These are phyloP conservation scores for Suillus variegatus DNA, from an alignment of 768 basidiomycete genomes.

Conservation along the genomic window DNA sequence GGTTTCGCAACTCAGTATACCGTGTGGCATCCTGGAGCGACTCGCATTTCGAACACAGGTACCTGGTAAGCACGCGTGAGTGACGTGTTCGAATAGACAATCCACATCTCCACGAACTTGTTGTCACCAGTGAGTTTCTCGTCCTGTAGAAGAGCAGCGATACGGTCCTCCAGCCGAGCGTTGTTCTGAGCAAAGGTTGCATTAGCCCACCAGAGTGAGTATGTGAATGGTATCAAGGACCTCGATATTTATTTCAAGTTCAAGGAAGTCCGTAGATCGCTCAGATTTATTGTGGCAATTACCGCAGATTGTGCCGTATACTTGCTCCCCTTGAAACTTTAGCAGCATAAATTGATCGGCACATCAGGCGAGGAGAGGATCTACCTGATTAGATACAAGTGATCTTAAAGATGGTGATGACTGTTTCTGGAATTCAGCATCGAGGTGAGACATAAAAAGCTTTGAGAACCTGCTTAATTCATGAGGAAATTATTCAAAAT, in stretches of 20 bases:
- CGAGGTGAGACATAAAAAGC: conserved; percentile 88
- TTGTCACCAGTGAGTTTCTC: conserved; percentile 85
- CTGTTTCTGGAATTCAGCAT: conserved; percentile 86
- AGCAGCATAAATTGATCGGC: conserved; percentile 9
- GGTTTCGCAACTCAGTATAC: conserved; percentile 62
- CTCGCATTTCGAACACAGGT: conserved; percentile 77
- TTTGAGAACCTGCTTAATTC: conserved; percentile 76
- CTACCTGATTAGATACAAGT: conserved; percentile 74
- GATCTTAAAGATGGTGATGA: conserved; percentile 58
- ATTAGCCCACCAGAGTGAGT: conserved; percentile 1
- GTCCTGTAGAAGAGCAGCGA: conserved; percentile 61
- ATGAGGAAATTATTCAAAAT: conserved; percentile 11
- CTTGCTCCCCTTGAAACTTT: conserved; percentile 86
- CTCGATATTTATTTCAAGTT: conserved; percentile 85
- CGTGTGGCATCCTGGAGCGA: conserved; percentile 78
- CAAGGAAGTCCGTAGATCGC: conserved; percentile 71
- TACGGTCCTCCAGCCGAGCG: conserved; percentile 70
- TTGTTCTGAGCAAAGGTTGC: conserved; percentile 50
- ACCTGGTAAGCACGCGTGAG: conserved; percentile 45
- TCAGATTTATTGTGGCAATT: conserved; percentile 71
- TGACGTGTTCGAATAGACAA: background rate
- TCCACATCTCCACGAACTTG: conserved; percentile 44
- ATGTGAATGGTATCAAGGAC: conserved; percentile 35
- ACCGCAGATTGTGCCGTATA: conserved; percentile 80
- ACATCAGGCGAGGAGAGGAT: background rate